Evolutionary conservation across 805 yeast species (phyloP).

Genomic region (Wilhelminamyces savonicus): DNA sequence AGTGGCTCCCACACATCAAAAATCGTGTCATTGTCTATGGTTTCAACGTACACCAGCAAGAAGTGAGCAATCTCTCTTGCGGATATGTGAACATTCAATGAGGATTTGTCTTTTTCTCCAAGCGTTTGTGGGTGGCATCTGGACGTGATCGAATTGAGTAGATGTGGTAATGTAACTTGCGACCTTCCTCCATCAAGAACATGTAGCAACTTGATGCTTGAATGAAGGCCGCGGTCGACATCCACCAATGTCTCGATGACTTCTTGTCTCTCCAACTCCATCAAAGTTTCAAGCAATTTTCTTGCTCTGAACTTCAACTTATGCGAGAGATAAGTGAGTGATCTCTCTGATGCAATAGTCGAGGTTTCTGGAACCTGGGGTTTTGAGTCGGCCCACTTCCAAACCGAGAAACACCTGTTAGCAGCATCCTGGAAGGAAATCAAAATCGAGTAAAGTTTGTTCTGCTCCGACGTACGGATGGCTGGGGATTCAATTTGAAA

Average conservation of each 20-base stretch:
- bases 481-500: conserved; percentile 65
- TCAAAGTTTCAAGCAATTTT: conserved; percentile 56
- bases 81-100: conserved; percentile 40
- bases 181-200: conserved; percentile 82
- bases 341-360: conserved; percentile 13
- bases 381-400: conserved; percentile 61
- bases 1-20: conserved; percentile 84
- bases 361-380: conserved; percentile 6
- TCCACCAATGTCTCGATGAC: conserved; percentile 59
- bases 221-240: conserved; percentile 15
- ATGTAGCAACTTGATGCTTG: conserved; percentile 55
- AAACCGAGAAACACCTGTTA: conserved; percentile 49
- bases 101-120: conserved; percentile 33
- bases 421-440: conserved; percentile 59
- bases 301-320: conserved; percentile 65
- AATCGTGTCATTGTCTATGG: conserved; percentile 69
- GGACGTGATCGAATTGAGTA: conserved; percentile 50
- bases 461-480: conserved; percentile 42
- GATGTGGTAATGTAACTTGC: conserved; percentile 61
- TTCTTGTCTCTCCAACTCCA: conserved; percentile 65
- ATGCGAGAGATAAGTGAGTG: conserved; percentile 40
- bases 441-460: conserved; percentile 51
- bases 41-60: conserved; percentile 52
- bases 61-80: conserved; percentile 44
- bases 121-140: conserved; percentile 33